A percentile compares a stretch with the other conserved stretches of the same genome.
phyloP scores from a whole-genome alignment of 2,329 filamentous ascomycete species.

The Arthrobotrys iridis region DNA sequence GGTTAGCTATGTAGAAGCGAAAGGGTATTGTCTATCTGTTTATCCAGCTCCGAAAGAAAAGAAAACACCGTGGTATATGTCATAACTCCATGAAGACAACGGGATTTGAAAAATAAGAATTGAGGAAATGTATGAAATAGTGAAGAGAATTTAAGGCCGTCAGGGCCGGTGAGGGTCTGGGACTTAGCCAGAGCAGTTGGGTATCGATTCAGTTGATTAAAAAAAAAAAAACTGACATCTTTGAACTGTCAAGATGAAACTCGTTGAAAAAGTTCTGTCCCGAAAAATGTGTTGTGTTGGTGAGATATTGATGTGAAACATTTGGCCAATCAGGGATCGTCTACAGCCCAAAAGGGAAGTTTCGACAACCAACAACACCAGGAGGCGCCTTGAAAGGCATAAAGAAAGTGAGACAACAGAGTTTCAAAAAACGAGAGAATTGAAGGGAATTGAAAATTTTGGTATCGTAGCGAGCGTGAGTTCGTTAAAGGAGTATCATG shows the following conservation, averaged over 20 bases:
- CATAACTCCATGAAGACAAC: constrained; percentile 37
- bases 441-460: constrained; percentile 11
- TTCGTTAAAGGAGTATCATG: constrained; percentile 22
- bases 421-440: constrained; percentile 39
- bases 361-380: constrained; percentile 52
- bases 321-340: constrained; percentile 38
- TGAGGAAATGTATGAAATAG: constrained; percentile 29
- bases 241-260: background rate
- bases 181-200: constrained; percentile 42
- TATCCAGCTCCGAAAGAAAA: constrained; percentile 38
- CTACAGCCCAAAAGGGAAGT: constrained; percentile 50
- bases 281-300: constrained; percentile 36
- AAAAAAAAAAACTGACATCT: too few species aligned
- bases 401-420: constrained; percentile 34
- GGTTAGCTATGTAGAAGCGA: constrained; percentile 13
- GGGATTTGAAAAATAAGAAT: constrained; percentile 7
- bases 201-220: too few species aligned
- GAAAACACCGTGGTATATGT: constrained; percentile 47
- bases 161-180: constrained; percentile 41
- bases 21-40: constrained; percentile 46
- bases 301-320: constrained; percentile 8
- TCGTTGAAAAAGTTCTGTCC: background rate
- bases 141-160: constrained; percentile 33
- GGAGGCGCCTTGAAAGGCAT: constrained; percentile 34
- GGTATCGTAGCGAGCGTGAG: constrained; percentile 44